These are phyloP conservation scores for Acer negundo DNA, from an alignment of 345 rosid species.

Conservation along the genomic window DNA sequence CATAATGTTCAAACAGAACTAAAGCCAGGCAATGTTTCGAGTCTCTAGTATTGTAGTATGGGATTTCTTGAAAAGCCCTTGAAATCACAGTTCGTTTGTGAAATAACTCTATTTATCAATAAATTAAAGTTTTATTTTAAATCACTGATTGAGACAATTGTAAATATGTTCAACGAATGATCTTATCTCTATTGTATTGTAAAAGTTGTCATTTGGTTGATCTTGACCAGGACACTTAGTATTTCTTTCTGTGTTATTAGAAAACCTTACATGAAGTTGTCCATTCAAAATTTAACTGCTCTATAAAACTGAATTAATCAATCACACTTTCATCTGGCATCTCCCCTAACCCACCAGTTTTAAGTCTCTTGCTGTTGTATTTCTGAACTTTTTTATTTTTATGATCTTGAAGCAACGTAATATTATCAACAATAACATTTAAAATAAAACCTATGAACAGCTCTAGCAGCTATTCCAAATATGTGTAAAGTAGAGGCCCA, in stretches of 20 bases:
- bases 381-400: background rate
- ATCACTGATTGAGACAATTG: background rate
- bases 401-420: background rate
- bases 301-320: background rate
- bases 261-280: background rate
- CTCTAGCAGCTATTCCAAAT: background rate
- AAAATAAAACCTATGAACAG: background rate
- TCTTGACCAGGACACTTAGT: background rate
- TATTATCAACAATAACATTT: background rate
- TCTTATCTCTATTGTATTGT: background rate
- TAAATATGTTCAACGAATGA: background rate
- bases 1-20: background rate
- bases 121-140: background rate
- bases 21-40: background rate
- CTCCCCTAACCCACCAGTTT: background rate
- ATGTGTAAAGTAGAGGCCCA: background rate
- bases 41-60: background rate
- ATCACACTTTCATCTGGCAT: background rate
- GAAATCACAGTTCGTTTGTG: background rate
- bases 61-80: background rate
- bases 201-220: background rate
- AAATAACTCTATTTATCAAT: background rate
- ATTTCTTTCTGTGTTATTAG: background rate
- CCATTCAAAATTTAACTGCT: constrained; percentile 1
- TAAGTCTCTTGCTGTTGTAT: background rate